Conservation (phyloP, 2,329 filamentous ascomycete genomes). For the Leptographium procerum region DNA sequence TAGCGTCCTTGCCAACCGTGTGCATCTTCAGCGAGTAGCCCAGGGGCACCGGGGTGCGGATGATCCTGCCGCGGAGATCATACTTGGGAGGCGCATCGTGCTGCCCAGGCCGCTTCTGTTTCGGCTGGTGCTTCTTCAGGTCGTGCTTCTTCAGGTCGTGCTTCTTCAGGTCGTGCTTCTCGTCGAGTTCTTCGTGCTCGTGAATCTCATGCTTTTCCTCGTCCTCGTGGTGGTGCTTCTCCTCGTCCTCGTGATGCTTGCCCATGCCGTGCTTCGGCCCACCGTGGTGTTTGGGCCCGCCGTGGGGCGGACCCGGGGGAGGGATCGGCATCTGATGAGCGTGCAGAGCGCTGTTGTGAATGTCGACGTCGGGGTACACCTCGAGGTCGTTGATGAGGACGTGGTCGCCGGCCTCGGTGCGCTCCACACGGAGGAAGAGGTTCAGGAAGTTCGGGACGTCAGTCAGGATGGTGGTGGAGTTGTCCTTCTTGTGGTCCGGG, state of each 20-base stretch:
- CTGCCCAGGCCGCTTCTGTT: background rate
- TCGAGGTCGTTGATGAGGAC: constrained; percentile 49
- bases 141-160: constrained; percentile 13
- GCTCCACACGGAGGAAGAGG: constrained; percentile 43
- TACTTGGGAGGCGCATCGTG: background rate
- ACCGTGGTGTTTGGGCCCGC: constrained; percentile 15
- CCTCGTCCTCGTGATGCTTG: constrained; percentile 8
- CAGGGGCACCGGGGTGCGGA: constrained; percentile 23
- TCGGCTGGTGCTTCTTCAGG: background rate
- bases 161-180: constrained; percentile 5
- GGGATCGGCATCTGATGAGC: constrained; percentile 33
- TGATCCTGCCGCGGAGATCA: background rate
- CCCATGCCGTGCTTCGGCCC: too few relatives aligned
- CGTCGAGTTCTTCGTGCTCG: background rate
- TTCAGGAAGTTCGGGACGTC: constrained; percentile 29
- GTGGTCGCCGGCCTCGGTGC: constrained; percentile 28
- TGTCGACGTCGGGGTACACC: constrained; percentile 44
- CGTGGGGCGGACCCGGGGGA: constrained; percentile 2
- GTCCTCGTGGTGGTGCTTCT: background rate
- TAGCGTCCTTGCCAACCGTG: constrained; percentile 34
- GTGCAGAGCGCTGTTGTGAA: constrained; percentile 29
- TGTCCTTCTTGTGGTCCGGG: constrained; percentile 5
- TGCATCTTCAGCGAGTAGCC: constrained; percentile 37
- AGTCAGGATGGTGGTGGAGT: constrained; percentile 16
- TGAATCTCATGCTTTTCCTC: background rate